Evolutionary conservation across 257 asterid genomes (phyloP).

Genomic region (Knoxia roxburghii): DNA sequence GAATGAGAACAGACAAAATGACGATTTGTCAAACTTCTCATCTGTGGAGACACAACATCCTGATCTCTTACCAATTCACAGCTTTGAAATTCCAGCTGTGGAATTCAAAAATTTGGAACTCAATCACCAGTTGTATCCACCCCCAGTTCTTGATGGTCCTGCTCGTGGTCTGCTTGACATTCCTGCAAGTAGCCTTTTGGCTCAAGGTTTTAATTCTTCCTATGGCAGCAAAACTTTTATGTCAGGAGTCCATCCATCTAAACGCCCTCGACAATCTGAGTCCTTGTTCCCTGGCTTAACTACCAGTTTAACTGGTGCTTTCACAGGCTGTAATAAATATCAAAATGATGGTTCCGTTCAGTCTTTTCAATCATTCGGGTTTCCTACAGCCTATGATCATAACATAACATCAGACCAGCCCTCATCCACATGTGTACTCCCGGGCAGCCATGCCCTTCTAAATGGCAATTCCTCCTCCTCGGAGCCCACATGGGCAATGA

Average conservation of each 20-base stretch:
- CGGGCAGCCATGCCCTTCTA: constrained; percentile 49
- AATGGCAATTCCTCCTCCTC: constrained; percentile 72
- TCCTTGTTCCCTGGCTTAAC: constrained; percentile 25
- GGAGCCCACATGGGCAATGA: constrained; percentile 63
- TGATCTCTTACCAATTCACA: constrained; percentile 33
- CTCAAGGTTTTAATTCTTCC: constrained; percentile 35
- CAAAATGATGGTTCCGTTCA: constrained; percentile 33
- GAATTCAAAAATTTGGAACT: constrained; percentile 41
- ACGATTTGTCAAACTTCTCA: constrained; percentile 31
- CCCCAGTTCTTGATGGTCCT: constrained; percentile 36
- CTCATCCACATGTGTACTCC: constrained; percentile 27
- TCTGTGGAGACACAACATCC: constrained; percentile 40
- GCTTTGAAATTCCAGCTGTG: constrained; percentile 43
- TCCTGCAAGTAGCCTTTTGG: constrained; percentile 36
- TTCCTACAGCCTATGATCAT: constrained; percentile 32
- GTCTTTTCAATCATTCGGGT: constrained; percentile 36
- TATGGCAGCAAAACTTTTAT: constrained; percentile 26
- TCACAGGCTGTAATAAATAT: constrained; percentile 29
- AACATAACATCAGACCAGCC: constrained; percentile 23
- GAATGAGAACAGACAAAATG: constrained; percentile 40
- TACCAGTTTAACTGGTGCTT: constrained; percentile 16
- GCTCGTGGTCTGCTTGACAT: constrained; percentile 37
- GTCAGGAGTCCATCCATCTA: constrained; percentile 42
- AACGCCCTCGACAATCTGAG: constrained; percentile 44
- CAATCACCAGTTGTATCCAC: constrained; percentile 34